phyloP scores from a whole-genome alignment of 306 rosid species.

The Acacia melanoxylon region DNA sequence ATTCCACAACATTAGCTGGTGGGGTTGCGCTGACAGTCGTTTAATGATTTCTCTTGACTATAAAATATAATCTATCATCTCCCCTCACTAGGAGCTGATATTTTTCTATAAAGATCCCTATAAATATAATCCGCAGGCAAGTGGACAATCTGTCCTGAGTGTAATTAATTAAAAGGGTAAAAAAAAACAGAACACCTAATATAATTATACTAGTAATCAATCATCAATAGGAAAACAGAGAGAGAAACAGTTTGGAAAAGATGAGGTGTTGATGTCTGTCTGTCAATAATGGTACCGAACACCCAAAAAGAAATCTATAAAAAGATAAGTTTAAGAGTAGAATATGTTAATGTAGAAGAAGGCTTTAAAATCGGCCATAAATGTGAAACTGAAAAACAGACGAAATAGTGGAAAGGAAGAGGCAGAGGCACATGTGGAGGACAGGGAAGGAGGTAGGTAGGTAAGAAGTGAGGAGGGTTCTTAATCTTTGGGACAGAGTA shows the following conservation, averaged over 20 bases:
- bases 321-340: not conserved
- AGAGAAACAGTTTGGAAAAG: conserved; percentile 16
- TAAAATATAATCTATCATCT: not conserved
- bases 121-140: conserved; percentile 1
- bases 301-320: not conserved
- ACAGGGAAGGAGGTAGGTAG: conserved; percentile 69
- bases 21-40: not conserved
- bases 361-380: conserved; percentile 30
- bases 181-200: not conserved
- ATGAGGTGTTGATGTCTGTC: conserved; percentile 38
- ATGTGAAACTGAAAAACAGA: conserved; percentile 25
- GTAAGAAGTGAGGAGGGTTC: not conserved
- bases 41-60: not conserved
- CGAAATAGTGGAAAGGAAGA: conserved; percentile 1
- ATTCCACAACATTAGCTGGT: not conserved
- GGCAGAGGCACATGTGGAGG: conserved; percentile 57
- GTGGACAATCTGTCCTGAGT: conserved; percentile 27
- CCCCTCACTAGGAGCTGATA: not conserved
- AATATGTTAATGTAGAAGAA: conserved; percentile 1
- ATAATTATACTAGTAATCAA: not conserved
- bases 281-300: conserved; percentile 31
- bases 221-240: not conserved
- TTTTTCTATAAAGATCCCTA: not conserved
- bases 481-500: conserved; percentile 37
- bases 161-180: conserved; percentile 2